Conservation (phyloP, 495 filamentous ascomycete species). For the Amphirosellinia nigrospora region DNA sequence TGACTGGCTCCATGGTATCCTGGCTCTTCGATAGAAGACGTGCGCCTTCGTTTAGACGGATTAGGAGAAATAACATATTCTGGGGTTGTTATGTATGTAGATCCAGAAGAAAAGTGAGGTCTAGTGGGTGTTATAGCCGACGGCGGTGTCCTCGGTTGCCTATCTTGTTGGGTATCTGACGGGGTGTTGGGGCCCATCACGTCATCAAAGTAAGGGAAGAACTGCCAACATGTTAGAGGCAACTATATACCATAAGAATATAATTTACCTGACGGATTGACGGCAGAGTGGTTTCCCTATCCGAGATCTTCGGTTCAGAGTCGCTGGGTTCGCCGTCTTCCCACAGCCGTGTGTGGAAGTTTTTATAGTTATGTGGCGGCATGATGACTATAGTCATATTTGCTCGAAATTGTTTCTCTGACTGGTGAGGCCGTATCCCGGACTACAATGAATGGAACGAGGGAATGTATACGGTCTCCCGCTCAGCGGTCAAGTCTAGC, state of each 20-base stretch:
- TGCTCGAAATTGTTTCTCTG: neutral
- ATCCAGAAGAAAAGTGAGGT: slow-evolving; percentile 26
- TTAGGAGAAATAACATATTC: slow-evolving; percentile 47
- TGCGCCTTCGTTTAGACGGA: slow-evolving; percentile 45
- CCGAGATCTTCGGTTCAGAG: no score
- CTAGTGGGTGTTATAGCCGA: slow-evolving; percentile 35
- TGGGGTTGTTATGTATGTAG: slow-evolving; percentile 37
- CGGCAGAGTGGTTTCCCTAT: slow-evolving; percentile 40
- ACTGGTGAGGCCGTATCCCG: neutral
- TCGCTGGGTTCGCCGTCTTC: no score
- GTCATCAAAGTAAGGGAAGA: slow-evolving; percentile 43
- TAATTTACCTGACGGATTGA: slow-evolving; percentile 51
- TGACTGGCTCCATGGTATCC: slow-evolving; percentile 38
- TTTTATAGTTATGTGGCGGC: neutral
- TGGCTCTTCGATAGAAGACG: slow-evolving; percentile 38
- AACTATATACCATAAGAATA: neutral
- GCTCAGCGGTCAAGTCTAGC: neutral
- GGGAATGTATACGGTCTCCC: neutral
- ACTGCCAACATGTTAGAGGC: slow-evolving; percentile 38
- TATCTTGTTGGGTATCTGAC: slow-evolving; percentile 28
- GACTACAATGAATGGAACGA: neutral
- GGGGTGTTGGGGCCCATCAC: slow-evolving; percentile 44
- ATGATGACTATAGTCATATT: neutral
- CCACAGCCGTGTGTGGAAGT: neutral
- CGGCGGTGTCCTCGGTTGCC: slow-evolving; percentile 32